Base-by-base conservation (phyloP, 768 basidiomycete genomes). In the Lactifluus subvellereus region DNA sequence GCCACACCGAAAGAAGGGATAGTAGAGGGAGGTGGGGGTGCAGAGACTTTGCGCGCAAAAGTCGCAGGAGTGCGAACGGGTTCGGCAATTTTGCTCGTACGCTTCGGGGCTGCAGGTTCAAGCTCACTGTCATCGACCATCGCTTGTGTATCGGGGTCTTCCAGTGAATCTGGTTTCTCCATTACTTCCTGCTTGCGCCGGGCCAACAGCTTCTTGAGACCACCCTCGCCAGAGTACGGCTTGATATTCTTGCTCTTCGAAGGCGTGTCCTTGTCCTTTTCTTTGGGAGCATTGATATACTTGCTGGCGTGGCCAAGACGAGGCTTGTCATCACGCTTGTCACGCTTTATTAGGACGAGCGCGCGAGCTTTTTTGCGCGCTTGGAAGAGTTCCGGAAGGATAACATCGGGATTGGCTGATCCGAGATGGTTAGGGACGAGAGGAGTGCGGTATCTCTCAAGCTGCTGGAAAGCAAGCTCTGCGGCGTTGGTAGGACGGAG, bases 381-480 rank as follows among this genome's bases (percentile, higher is more conserved):
- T 65, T 83, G 77, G 74, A 90, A 89, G 74, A 88, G 80, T 62
- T 87, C 84, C 6, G 86, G 84, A 45, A 81, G 65, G 7, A 52
- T 32, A 43, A 40, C 54, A 52, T 65, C 57, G 35, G 45, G n/a
- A 40, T 52, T 43, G 38, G 47, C 56, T 16, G 48, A 54, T 8
- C 82, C 80, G 43, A 77, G 72, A 20, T 79, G 79, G n/a, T 86
- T 84, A 11, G 89, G 88, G 16, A 90, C 68, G 50, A 91, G 79
- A 6, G 89, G 89, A 1, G 87, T 91, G 74, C 86, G 87, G 77
- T 90, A 91, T 35, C 87, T 79, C 66, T 91, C 88, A 50, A 89
- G 75, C 67, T 88, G 85, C 48, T 86, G 84, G 6, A 91, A 77
- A 16, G 85, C 85, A 61, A 80, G 79, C 74, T 89, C 86, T 20